Base-by-base conservation (phyloP, 345 rosid species). In the Lepidium africanum region DNA sequence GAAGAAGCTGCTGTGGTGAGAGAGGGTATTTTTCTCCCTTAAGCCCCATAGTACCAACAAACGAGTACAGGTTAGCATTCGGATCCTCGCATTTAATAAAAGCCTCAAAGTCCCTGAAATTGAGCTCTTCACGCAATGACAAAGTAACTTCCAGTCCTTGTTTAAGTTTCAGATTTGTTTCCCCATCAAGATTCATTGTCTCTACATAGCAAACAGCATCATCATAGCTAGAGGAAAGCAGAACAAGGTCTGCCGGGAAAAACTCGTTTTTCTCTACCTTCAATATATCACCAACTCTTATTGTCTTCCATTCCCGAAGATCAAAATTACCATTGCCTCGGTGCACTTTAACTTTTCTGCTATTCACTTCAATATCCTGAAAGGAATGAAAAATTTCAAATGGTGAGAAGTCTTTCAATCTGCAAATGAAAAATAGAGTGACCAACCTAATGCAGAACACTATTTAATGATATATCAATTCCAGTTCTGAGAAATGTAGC, bases 181-280 rank as follows among this genome's bases (percentile, higher is more conserved):
- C 98, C 19, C 98, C 98, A 63, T 92, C 98, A 43, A 92, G 96
- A 73, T 92, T 92, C 93, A 85, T 92, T 63, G 98, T 93, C 82
- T 90, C 98, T 17, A 93, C 98, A 68, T 93, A 93, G 81, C 98
- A 93, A 58, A 82, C 71, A 49, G 86, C 89, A 67, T 93, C 98
- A 6, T 86, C 96, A 68, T 86, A 90, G 74, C 87, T 86, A 10
- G 98, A 93, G 0, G 97, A 87, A 57, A 93, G 88, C 80, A 93
- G 74, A 63, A 90, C 76, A 40, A 93, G 90, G 37, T 93, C 98
- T 7, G 96, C 89, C 0, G 98, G 98, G 56, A 92, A 92, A 80
- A 86, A 86, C 17, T 86, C 85, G 74, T 92, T 87, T 76, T 90
- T 93, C 77, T 83, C 84, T 54, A 93, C 86, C 84, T 83, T 90